Evolutionary conservation across 1,284 basidiomycete genomes (phyloP).

Genomic region (Golubevia pallescens): DNA sequence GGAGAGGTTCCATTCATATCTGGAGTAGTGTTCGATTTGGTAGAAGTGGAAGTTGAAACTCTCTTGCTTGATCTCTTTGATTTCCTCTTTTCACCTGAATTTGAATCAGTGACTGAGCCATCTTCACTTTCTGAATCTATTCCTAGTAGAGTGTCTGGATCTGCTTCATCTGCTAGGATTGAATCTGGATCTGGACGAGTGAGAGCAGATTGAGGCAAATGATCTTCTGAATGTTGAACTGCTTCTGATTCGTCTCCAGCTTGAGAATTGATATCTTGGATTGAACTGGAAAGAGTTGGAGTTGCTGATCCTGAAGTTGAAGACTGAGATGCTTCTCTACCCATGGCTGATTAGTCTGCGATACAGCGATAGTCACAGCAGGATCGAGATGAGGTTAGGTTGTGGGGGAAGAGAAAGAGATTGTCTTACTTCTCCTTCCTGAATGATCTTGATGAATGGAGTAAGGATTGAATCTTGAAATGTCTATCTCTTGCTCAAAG

Average conservation of each 20-base stretch:
- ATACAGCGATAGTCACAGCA: no score
- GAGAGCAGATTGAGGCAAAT: conserved; percentile 21
- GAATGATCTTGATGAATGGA: no score
- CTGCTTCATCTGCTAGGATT: conserved; percentile 47
- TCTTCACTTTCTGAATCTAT: conserved; percentile 29
- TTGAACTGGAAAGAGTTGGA: background rate
- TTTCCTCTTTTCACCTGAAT: conserved; percentile 4
- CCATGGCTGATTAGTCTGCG: no score
- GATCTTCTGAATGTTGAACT: conserved; percentile 8
- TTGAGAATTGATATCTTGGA: background rate
- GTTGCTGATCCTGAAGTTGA: background rate
- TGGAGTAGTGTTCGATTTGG: conserved; percentile 1
- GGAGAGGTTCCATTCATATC: background rate
- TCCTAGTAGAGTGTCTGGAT: conserved; percentile 38
- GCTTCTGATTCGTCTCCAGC: background rate
- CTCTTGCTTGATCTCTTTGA: conserved; percentile 5
- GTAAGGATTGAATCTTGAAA: no score
- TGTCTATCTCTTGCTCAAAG: no score
- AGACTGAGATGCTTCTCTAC: background rate
- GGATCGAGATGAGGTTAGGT: no score
- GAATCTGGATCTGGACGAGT: conserved; percentile 37
- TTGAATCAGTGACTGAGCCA: conserved; percentile 4
- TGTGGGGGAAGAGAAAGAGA: no score
- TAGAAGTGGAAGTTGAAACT: conserved; percentile 4
- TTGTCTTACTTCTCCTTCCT: no score